These are phyloP conservation scores for Pseudogymnoascus sp. DNA, from an alignment of 2,329 filamentous ascomycete species.

Conservation along the genomic window DNA sequence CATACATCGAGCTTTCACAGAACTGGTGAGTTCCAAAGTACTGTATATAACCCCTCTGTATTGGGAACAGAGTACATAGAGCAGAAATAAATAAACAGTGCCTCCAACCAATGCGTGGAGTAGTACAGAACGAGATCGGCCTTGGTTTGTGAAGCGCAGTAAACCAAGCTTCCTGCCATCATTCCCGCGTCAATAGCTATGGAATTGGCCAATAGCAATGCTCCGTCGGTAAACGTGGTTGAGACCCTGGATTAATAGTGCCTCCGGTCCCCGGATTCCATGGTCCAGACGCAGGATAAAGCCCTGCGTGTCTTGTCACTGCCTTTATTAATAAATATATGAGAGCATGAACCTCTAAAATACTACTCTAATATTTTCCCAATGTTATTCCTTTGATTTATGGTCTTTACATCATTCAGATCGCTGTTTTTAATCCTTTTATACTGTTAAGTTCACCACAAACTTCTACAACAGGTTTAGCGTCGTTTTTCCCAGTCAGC, in stretches of 20 bases:
- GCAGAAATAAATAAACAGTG: conserved; percentile 1
- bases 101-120: not conserved
- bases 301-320: not conserved
- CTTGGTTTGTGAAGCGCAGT: not conserved
- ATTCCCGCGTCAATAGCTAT: conserved; percentile 2
- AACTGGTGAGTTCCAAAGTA: not conserved
- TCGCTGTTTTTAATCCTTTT: not conserved
- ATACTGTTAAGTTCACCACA: not conserved
- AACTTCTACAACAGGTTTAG: not conserved
- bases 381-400: not conserved
- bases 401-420: not conserved
- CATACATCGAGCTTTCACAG: not conserved
- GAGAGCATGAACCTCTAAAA: not conserved
- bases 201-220: not conserved
- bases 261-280: not conserved
- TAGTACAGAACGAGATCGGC: not conserved
- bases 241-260: conserved; percentile 5
- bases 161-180: conserved; percentile 5
- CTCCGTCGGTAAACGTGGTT: not conserved
- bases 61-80: not conserved
- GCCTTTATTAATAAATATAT: not conserved
- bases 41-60: not conserved
- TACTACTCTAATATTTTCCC: not conserved
- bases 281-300: not conserved
- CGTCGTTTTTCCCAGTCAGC: not conserved